A percentile compares a stretch with the other conserved stretches of the same genome.
Conservation (phyloP, 2,329 filamentous ascomycete species). For the Colletotrichum limetticola region DNA sequence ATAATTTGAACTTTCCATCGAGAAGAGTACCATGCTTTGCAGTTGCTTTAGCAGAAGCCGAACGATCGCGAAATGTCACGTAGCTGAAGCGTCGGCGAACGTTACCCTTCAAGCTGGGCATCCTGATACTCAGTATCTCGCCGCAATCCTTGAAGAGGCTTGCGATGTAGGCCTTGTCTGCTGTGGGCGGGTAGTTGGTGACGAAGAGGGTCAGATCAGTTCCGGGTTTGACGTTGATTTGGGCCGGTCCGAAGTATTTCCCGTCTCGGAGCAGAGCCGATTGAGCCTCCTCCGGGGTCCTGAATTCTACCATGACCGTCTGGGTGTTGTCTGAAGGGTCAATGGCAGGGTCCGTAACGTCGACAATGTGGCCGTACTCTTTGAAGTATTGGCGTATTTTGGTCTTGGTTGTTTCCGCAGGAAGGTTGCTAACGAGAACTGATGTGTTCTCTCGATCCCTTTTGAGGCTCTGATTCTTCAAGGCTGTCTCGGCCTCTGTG, state of each 20-base stretch:
- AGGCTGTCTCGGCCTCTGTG: slow-evolving; percentile 44
- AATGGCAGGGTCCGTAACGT: slow-evolving; percentile 73
- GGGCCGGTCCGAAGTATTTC: slow-evolving; percentile 79
- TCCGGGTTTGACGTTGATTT: slow-evolving; percentile 79
- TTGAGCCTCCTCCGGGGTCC: slow-evolving; percentile 80
- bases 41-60: slow-evolving; percentile 77
- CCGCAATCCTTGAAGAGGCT: slow-evolving; percentile 79
- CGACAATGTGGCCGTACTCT: slow-evolving; percentile 87
- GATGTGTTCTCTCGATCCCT: slow-evolving; percentile 93
- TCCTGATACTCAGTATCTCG: slow-evolving; percentile 85
- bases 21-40: slow-evolving; percentile 77
- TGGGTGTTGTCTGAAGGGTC: slow-evolving; percentile 55
- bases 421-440: slow-evolving; percentile 83
- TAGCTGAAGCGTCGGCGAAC: slow-evolving; percentile 94
- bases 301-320: slow-evolving; percentile 87
- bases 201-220: slow-evolving; percentile 87
- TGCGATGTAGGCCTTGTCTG: slow-evolving; percentile 77
- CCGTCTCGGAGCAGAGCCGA: slow-evolving; percentile 84
- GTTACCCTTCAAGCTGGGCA: slow-evolving; percentile 91
- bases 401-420: slow-evolving; percentile 73
- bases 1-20: slow-evolving; percentile 74
- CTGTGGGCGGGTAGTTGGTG: slow-evolving; percentile 85
- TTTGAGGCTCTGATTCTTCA: slow-evolving; percentile 60
- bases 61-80: slow-evolving; percentile 80
- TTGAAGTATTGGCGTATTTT: slow-evolving; percentile 90